Base-by-base conservation (phyloP, 169 alveolate genomes). In the Plasmodium vinckei region DNA sequence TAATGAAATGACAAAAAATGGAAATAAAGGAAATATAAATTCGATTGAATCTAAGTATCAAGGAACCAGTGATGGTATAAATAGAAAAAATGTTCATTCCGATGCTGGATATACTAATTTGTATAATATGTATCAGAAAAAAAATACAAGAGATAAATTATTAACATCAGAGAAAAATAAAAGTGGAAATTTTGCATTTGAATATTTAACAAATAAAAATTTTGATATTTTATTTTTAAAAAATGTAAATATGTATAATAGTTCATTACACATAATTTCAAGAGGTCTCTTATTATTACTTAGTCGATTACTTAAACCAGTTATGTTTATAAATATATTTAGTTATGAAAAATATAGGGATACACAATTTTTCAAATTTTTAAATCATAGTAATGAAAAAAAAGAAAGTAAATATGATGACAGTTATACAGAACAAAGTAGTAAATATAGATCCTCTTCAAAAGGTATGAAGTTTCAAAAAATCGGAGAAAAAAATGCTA, bases 121-220 rank as follows among this genome's bases (percentile, higher is more conserved):
- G 7, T 67, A 33, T 70, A 67, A 67, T 33, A 63, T 68, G 21
- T 82, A 71, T 70, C 71, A 82, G n/a, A 86, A 86, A 64, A 70
- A 73, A 46, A 23, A 44, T 9, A 57, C 77, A 23, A 71, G 27
- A 65, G 53, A 86, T 25, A 71, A 86, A 54, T 63, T 86, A n/a
- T 39, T 86, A 4, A 60, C 54, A 19, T 46, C 91, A 7, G 86
- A 70, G 23, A 86, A 56, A 54, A 86, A 86, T 70, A 46, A 51
- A 47, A 86, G 91, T 54, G 91, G 91, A 4, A 86, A 69, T 61
- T 86, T 86, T 47, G 91, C 91, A 46, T 86, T 63, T 86, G 91
- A 86, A 15, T 86, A 86, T 65, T 39, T 86, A 59, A 70, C 91
- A 49, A 71, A 86, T 53, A 68, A 86, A 71, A 86, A 68, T 59